phyloP scores from a whole-genome alignment of 2,329 filamentous ascomycete genomes.

The Dothideomycetidae sp. region DNA sequence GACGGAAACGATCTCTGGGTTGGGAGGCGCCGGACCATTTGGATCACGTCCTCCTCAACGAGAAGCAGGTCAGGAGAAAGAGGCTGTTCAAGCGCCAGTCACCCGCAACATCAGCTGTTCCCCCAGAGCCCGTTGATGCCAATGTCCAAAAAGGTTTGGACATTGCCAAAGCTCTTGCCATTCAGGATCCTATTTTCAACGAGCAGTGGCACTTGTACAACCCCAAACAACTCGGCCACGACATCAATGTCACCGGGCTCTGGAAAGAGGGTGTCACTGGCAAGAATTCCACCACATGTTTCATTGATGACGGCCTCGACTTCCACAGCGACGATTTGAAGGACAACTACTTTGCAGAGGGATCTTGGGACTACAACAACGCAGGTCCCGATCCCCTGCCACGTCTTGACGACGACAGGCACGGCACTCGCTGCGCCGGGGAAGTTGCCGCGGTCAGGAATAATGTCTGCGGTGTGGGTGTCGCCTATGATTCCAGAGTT shows the following conservation, averaged over 20 bases:
- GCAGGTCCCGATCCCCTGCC: conserved; percentile 64
- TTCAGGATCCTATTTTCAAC: conserved; percentile 77
- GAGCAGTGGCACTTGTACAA: conserved; percentile 97
- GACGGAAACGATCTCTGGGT: conserved; percentile 44
- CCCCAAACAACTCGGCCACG: conserved; percentile 63
- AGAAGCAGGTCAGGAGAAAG: conserved; percentile 58
- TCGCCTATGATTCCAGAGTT: conserved; percentile 83
- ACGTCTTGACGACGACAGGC: conserved; percentile 67
- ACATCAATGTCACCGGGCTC: conserved; percentile 89
- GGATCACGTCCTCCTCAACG: conserved; percentile 60
- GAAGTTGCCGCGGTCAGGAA: conserved; percentile 89
- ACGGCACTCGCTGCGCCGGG: conserved; percentile 88
- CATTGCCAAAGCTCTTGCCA: conserved; percentile 53
- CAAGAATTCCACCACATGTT: conserved; percentile 74
- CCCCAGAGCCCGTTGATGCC: conserved; percentile 6
- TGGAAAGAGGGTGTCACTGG: conserved; percentile 89
- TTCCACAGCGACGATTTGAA: conserved; percentile 89
- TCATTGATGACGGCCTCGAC: conserved; percentile 91
- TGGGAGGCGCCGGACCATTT: conserved; percentile 42
- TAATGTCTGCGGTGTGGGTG: conserved; percentile 85
- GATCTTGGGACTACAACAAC: conserved; percentile 96
- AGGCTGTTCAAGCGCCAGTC: conserved; percentile 45
- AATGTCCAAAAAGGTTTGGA: conserved; percentile 45
- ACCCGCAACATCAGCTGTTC: conserved; percentile 14
- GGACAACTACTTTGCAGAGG: conserved; percentile 82